Evolutionary conservation across 495 filamentous ascomycete genomes (phyloP), one percentile per base, ranked within the genome.

Genomic region (Rusavskia elegans): DNA sequence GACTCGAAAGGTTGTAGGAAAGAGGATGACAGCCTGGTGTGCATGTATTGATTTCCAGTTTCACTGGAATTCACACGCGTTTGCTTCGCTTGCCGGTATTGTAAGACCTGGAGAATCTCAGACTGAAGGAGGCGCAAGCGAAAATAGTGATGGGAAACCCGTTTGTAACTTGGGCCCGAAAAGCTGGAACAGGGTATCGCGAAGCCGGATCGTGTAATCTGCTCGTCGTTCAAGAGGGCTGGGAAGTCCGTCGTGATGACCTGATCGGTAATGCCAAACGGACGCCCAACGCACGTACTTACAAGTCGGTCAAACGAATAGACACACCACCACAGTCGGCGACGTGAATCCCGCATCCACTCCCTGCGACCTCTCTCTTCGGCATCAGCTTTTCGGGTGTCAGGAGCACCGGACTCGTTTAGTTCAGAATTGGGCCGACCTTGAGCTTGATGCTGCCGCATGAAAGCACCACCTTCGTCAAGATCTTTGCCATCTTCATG

Each of bases 201-300:
- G 48, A 95, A 81, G 17, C 87, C 88, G n/a, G 72, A 70, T 11
- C 81, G 79, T n/a, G 87, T 94, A 62, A 97, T 96, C 63, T 84
- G 89, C 45, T 77, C 74, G 61, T 97, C 90, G 51, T 94, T 87
- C 4, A 94, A 69, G 53, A 90, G 63, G 1, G 86, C 92, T 11
- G 89, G 89, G 59, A 95, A 94, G 61, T 94, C 87, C 7, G 84
- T 96, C 30, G 90, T 97, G 56, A 97, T 83, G 39, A 90, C 87
- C 62, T 92, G 85, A 64, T 97, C 90, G 9, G 82, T 86, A 53
- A 97, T 89, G 27, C 90, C 89, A 61, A 96, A 94, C 14, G 90
- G 90, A 37, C 90, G 75, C 40, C 90, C 90, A 36, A 96, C 90
- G 55, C 89, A 95, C 16, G 87, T 86, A 55, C 83, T 84, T 48